Percentiles rank a stretch among this genome's conserved stretches.
These are phyloP conservation scores for Blastobotrys terrestris DNA, from an alignment of 805 yeast species.

Conservation along the genomic window DNA sequence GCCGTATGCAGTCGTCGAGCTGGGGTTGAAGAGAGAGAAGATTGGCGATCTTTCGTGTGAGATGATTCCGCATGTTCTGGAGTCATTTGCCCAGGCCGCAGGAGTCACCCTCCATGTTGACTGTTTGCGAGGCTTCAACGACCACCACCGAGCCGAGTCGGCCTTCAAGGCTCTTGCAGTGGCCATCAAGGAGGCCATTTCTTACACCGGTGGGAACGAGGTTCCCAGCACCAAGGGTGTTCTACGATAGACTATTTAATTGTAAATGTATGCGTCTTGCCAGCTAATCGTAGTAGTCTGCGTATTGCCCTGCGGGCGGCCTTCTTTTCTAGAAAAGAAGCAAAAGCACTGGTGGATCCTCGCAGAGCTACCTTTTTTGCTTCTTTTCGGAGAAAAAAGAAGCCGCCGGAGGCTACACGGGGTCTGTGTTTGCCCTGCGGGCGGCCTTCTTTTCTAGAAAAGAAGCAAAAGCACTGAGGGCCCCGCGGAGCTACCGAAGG, in stretches of 20 bases:
- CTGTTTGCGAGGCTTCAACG: slow-evolving; percentile 87
- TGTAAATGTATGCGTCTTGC: too few species aligned
- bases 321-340: too few species aligned
- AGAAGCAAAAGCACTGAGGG: too few species aligned
- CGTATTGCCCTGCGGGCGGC: too few species aligned
- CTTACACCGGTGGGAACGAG: slow-evolving; percentile 79
- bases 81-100: slow-evolving; percentile 90
- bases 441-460: too few species aligned
- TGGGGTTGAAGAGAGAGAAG: slow-evolving; percentile 87
- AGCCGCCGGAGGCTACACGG: too few species aligned
- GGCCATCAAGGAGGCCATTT: slow-evolving; percentile 80
- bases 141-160: slow-evolving; percentile 92
- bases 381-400: too few species aligned
- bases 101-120: slow-evolving; percentile 91
- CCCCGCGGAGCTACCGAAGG: too few species aligned
- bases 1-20: slow-evolving; percentile 84
- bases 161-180: slow-evolving; percentile 96
- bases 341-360: too few species aligned
- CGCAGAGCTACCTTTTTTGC: too few species aligned
- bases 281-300: too few species aligned
- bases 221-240: slow-evolving; percentile 98
- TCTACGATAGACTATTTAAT: slow-evolving; percentile 30
- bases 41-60: slow-evolving; percentile 89
- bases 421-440: too few species aligned
- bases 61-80: slow-evolving; percentile 97